Percentiles rank a stretch among this genome's conserved stretches.
Conservation (phyloP, 345 rosid species). For the Boechera retrofracta region DNA sequence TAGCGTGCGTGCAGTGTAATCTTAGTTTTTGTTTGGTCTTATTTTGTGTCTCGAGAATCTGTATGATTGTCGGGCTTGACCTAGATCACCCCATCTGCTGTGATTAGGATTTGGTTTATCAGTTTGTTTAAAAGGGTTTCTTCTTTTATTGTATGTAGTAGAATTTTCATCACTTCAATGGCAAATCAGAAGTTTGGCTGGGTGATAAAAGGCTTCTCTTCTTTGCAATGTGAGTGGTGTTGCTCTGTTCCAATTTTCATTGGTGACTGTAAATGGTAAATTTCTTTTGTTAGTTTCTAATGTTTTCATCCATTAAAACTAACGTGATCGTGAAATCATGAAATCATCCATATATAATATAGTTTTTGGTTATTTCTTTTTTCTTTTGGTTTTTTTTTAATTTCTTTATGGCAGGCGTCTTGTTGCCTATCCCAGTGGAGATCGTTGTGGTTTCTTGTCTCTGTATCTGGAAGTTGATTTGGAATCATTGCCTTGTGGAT, state of each 20-base stretch:
- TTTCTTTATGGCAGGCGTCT: not conserved
- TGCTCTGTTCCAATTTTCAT: not conserved
- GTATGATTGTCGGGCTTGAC: too few relatives aligned
- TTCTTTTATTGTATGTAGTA: not conserved
- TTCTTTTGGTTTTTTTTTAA: not conserved
- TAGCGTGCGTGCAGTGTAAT: too few relatives aligned
- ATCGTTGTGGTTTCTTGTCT: not conserved
- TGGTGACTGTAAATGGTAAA: not conserved
- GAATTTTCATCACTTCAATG: not conserved
- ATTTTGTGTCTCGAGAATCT: too few relatives aligned
- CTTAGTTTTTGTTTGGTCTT: too few relatives aligned
- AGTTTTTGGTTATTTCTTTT: too few relatives aligned
- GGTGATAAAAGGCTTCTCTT: not conserved
- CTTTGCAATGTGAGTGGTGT: not conserved
- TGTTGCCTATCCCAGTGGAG: not conserved
- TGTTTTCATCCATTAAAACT: not conserved
- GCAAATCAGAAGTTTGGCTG: not conserved
- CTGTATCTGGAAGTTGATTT: not conserved
- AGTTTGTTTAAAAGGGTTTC: not conserved
- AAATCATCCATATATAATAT: not conserved
- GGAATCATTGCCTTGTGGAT: not conserved
- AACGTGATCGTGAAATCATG: not conserved
- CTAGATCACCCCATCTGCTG: not conserved
- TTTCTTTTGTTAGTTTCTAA: not conserved
- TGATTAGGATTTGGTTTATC: not conserved